A percentile compares a stretch with the other conserved stretches of the same genome.
Conservation (phyloP, 768 basidiomycete genomes). For the Trametes elegans region DNA sequence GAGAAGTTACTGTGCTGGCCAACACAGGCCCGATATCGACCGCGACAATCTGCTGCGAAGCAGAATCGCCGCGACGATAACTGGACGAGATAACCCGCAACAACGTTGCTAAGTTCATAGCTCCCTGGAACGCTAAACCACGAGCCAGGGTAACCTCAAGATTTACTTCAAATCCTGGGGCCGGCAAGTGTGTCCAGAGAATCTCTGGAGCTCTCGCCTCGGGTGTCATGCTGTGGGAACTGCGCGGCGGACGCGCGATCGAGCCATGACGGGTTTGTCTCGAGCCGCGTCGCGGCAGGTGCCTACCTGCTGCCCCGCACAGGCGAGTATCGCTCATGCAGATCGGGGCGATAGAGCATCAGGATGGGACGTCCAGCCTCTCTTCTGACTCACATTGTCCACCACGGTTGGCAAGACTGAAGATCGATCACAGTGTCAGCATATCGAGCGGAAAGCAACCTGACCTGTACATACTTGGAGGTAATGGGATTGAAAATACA, state of each 20-base stretch:
- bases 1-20: conserved; percentile 3
- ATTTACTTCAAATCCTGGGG: no score
- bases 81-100: background rate
- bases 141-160: no score
- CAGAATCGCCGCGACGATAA: background rate
- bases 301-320: background rate
- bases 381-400: background rate
- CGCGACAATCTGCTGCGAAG: background rate
- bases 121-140: no score
- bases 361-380: background rate
- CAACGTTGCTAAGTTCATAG: background rate
- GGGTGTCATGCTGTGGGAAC: no score
- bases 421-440: no score
- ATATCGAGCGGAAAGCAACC: no score
- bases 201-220: no score
- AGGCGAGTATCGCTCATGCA: background rate
- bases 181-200: no score
- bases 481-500: no score
- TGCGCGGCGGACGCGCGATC: background rate
- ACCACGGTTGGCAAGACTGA: background rate
- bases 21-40: background rate
- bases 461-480: no score
- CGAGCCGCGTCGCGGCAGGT: background rate
- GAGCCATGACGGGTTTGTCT: background rate
- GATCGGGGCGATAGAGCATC: background rate